Base-by-base conservation (phyloP, 1,284 basidiomycete species). In the Polyporus tsugae region DNA sequence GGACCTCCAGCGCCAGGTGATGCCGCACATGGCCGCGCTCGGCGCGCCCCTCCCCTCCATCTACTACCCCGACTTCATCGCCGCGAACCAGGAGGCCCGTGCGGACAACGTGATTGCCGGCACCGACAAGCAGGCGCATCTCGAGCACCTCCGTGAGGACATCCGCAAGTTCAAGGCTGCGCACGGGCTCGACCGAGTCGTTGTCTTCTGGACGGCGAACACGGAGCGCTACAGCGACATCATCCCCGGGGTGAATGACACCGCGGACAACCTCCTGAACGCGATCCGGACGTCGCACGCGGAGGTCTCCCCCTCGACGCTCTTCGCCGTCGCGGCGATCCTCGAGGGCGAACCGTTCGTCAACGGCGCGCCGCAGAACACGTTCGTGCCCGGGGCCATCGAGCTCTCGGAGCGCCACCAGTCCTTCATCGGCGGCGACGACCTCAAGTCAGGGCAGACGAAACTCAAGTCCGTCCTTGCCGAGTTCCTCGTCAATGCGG, bases 301-400 rank as follows among this genome's bases (percentile, higher is more conserved):
- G 19, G 97, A 99, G 81, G 92, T 99, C 22, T 96, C 97, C 15
- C 97, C 98, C 6, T 98, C 95, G 66, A 97, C 96, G 67, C 81
- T 99, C 76, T 99, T 99, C 78, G 97, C 97, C 41, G 92, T 99
- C 70, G 97, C 97, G 6, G 89, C 96, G 41, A 98, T 99, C 80
- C 92, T 98, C 74, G 97, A 99, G 83, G 93, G 93, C 70, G 91
- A 92, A 75, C 96, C 97, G 38, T 99, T 97, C 87, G 91, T 99
- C 81, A 99, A 99, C 78, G 97, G 97, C 65, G 96, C 97, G 33
- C 97, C 97, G 25, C 97, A 99, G 87, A 99, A 99, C 90, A 99
- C 97, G 7, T 99, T 99, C 78, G 96, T 99, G 39, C 97, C 98
- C 1, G 97, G 98, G 76, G 92, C 93, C 75, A 94, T 99, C 78